Base-by-base conservation (phyloP, 2,329 filamentous ascomycete species). In the Stagonosporopsis tanaceti region DNA sequence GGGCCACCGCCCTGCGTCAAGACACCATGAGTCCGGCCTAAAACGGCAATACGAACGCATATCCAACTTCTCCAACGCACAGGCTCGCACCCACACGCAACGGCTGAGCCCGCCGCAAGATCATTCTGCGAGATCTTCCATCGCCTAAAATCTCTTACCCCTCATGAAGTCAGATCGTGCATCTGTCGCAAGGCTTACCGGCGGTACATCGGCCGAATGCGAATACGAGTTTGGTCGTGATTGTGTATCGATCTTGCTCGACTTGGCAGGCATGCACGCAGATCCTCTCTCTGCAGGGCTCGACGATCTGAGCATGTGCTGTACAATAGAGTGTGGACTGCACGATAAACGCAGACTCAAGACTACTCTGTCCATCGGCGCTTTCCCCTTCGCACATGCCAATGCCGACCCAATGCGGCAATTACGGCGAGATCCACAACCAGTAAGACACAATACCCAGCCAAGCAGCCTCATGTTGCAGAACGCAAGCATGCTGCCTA, bases 201-300 rank as follows among this genome's bases (percentile, higher is more conserved):
- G 20, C n/a, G 37, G 47, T 25, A 59, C 38, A 50, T 50, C 48
- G 32, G 30, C 54, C 48, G 44, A 57, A 57, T 38, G 38, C 54
- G 48, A 48, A 50, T 4, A 32, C 48, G 50, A 45, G 30, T 35
- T 35, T 30, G 14, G 27, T n/a, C 20, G 24, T 25, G 22, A 40
- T 27, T 38, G 32, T 39, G 22, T 57, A 44, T 52, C 27, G 37
- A 45, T 28, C 24, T 28, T 32, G n/a, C 30, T 35, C 27, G 17
- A n/a, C 35, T 28, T 15, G n/a, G n/a, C n/a, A 12, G 14, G 39
- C 20, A 27, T 20, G 52, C 20, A 39, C 17, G 24, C n/a, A 44
- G 15, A 24, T 17, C 6, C 6, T 28, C 11, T 35, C 20, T n/a
- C 30, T 45, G 37, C 48, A 27, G 15, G 32, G 25, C 45, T 32